Base-by-base conservation (phyloP, 345 rosid species). In the Aurinia saxatilis region DNA sequence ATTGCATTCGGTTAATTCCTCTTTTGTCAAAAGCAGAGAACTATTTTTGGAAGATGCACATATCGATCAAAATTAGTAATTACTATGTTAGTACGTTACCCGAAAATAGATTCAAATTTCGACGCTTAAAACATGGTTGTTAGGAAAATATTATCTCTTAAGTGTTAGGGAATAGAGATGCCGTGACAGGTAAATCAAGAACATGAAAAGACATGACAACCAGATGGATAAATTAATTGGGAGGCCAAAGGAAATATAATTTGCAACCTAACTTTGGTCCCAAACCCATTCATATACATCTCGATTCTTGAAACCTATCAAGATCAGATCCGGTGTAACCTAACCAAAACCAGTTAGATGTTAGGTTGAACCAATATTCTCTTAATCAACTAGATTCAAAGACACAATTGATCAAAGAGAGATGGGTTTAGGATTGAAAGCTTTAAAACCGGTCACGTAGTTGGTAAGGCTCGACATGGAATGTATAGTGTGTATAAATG, bases 121-220 rank as follows among this genome's bases (percentile, higher is more conserved):
- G 8, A 40, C 34, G 60, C 35, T 53, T 42, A 14, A 52, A n/a
- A n/a, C n/a, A n/a, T n/a, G n/a, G n/a, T n/a, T n/a, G n/a, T n/a
- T n/a, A n/a, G n/a, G n/a, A n/a, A n/a, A n/a, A n/a, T n/a, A n/a
- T n/a, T n/a, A n/a, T n/a, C n/a, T n/a, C n/a, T n/a, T 10, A 38
- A 25, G 31, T 27, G 5, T 27, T 27, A 44, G 39, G 40, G 18
- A 50, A 10, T 50, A 17, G 41, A 36, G 56, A 69, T 53, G 68
- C 35, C 68, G 67, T 68, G 73, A 44, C 45, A 48, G 67, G 73
- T 60, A 52, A 36, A 31, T n/a, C n/a, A 53, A 60, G 33, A 35
- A 45, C 57, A 46, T 37, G 30, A 29, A 53, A 53, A 53, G 57
- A 45, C 42, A n/a, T 55, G n/a, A 69, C 56, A 53, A 46, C 50